Base-by-base conservation (phyloP, 2,329 filamentous ascomycete species). In the Lecanoromycetidae sp. region DNA sequence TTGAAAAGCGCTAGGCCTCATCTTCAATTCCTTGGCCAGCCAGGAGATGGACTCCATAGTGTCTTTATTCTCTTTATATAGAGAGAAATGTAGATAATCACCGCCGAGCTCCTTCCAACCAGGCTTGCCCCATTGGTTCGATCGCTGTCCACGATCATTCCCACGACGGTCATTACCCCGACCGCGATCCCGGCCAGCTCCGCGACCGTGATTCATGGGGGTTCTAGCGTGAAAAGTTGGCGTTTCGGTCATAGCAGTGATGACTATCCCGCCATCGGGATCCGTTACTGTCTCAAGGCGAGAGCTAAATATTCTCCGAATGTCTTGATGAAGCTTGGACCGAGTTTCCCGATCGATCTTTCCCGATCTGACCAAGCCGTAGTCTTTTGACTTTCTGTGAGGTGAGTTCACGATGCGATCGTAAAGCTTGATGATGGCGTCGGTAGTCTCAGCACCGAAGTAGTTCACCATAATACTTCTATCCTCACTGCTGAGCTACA, bases 21-120 rank as follows among this genome's bases (percentile, higher is more conserved):
- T 70, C 59, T 82, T 84, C 53, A 94, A 66, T 54, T 82, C 75
- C 35, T 82, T 82, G 1, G 81, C 77, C 33, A 95, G 74, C 58
- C 83, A 85, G 44, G 78, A 81, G 44, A 93, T 72, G 0, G 86
- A 82, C 57, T 95, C 88, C 84, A 94, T 93, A 1, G 88, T 95
- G 61, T 95, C 88, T 60, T 90, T 88, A 67, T 95, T 95, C 67
- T 94, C 88, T 67, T 95, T 95, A 75, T 90, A 93, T 43, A 95
- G 71, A 0, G 85, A 90, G 62, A 94, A 94, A 63, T 94, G 87
- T 12, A 94, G 69, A 62, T 86, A 91, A 40, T 87, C 82, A 15
- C 84, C 86, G n/a, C 73, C 80, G 34, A 80, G 67, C 54, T 83
- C 79, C 44, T 77, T 68, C 79, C 79, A 84, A 44, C 68, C 70